Base-by-base conservation (phyloP, 257 asterid species). In the Penstemon barbatus region DNA sequence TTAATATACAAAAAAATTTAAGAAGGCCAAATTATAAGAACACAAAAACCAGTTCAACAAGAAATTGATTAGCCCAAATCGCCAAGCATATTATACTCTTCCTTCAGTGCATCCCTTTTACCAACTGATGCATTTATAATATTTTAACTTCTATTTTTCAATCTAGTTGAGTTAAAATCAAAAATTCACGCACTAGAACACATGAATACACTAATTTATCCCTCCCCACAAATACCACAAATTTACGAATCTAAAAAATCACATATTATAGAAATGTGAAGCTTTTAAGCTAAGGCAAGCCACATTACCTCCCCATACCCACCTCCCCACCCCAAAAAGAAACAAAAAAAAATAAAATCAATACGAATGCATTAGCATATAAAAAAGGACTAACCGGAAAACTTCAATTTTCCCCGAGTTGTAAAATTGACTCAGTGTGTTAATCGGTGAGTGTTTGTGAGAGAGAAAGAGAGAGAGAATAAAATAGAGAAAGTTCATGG, bases 361-460 rank as follows among this genome's bases (percentile, higher is more conserved):
- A 15, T 9, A 12, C 19, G 64, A 63, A 3, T 19, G 15, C 33
- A 39, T 15, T 5, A 54, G 43, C 53, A 19, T 40, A 53, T 19
- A 46, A 38, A 64, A 36, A 36, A 11, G 50, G 63, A 46, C 71
- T 52, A 59, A 81, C 86, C 79, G 57, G 19, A 53, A 61, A 10
- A 51, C 10, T 70, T 59, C 66, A 52, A 73, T 49, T 60, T 63
- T 25, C 33, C 66, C 54, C 6, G 63, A 48, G 77, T 12, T 37
- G 58, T 61, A 57, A 5, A n/a, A 42, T 15, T 25, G n/a, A 57
- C 48, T 65, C 57, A 11, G 61, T 42, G 71, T 7, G 65, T 25
- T 68, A 10, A 51, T 0, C 12, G 8, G 69, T 37, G 76, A 11
- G 75, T 12, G 67, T 39, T 67, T 7, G 45, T 18, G 71, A 13